Percentiles rank a stretch among this genome's conserved stretches.
phyloP scores from a whole-genome alignment of 805 yeast species.

The Saturnispora dispora region DNA sequence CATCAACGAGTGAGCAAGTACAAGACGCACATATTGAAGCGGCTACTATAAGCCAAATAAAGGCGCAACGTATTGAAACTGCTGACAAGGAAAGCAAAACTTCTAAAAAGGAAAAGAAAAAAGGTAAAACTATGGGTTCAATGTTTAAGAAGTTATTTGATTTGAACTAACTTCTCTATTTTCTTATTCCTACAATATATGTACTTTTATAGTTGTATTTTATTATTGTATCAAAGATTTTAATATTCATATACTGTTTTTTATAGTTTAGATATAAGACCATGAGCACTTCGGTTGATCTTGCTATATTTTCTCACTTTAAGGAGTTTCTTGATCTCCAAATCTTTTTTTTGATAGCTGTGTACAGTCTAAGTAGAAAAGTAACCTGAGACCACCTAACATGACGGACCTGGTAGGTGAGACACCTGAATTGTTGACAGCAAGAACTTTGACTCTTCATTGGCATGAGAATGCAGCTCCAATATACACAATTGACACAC shows the following conservation, averaged over 20 bases:
- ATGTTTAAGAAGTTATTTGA: slow-evolving; percentile 24
- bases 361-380: not conserved
- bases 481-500: slow-evolving; percentile 59
- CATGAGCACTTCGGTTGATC: not conserved
- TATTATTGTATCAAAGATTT: not conserved
- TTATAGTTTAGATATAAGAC: not conserved
- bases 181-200: not conserved
- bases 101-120: not conserved
- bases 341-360: not conserved
- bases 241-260: not conserved
- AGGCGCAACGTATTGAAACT: not conserved
- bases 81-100: not conserved
- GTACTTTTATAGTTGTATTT: not conserved
- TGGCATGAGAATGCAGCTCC: slow-evolving; percentile 76
- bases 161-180: slow-evolving; percentile 10
- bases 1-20: not conserved
- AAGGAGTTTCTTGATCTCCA: not conserved
- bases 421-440: slow-evolving; percentile 18
- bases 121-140: slow-evolving; percentile 9
- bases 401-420: not conserved
- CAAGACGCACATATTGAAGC: not conserved
- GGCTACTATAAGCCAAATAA: not conserved
- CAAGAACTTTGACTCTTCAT: slow-evolving; percentile 47
- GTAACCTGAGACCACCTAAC: not conserved
- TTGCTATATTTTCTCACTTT: not conserved